Percentiles rank a stretch among this genome's conserved stretches.
phyloP scores from a whole-genome alignment of 805 yeast species.

The Tetrapisispora taiwanensis region DNA sequence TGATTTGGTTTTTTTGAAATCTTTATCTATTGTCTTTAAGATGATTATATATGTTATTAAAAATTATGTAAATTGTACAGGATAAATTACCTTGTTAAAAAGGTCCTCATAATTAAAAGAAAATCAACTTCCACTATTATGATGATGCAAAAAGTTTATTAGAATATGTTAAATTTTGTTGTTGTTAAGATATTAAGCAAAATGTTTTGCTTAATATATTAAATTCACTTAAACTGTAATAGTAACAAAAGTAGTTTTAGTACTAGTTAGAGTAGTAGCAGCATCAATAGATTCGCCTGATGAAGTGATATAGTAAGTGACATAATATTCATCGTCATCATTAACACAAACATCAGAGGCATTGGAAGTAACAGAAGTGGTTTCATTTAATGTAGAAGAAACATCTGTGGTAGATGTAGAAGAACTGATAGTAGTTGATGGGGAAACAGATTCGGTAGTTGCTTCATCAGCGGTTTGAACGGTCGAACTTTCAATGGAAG shows the following conservation, averaged over 20 bases:
- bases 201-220: too few species aligned
- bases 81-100: not conserved
- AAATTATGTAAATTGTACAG: not conserved
- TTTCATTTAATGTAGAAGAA: conserved; percentile 4
- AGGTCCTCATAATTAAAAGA: not conserved
- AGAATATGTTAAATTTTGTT: not conserved
- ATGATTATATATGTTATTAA: not conserved
- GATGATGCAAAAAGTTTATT: not conserved
- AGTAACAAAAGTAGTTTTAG: conserved; percentile 20
- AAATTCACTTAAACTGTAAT: conserved; percentile 6
- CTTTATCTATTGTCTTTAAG: not conserved
- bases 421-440: conserved; percentile 2
- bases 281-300: conserved; percentile 26
- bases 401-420: conserved; percentile 9
- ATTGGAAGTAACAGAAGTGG: conserved; percentile 1
- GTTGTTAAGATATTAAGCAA: too few species aligned
- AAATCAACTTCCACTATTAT: conserved; percentile 1
- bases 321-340: conserved; percentile 22
- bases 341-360: conserved; percentile 17
- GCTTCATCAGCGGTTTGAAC: conserved; percentile 1
- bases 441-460: conserved; percentile 1
- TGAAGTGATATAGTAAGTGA: conserved; percentile 23
- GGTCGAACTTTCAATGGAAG: conserved; percentile 1
- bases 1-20: too few species aligned
- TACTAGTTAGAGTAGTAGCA: conserved; percentile 28